Conservation (phyloP, 768 basidiomycete genomes). For the Naganishia friedmannii region DNA sequence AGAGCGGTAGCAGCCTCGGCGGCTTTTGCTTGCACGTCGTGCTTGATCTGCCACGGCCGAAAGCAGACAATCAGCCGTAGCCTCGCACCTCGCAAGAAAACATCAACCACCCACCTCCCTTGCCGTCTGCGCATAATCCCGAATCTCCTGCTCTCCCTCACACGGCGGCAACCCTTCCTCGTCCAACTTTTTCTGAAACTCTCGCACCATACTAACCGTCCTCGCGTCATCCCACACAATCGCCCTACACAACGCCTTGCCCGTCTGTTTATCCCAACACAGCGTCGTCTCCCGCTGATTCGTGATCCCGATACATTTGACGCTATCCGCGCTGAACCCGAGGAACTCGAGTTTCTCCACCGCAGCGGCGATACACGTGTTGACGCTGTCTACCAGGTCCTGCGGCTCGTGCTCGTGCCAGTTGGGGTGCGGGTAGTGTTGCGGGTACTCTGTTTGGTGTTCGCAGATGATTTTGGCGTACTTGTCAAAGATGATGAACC, state of each 20-base stretch:
- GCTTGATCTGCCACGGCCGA: background rate
- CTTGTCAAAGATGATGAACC: conserved; percentile 87
- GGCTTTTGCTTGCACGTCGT: conserved; percentile 13
- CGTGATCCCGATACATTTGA: conserved; percentile 94
- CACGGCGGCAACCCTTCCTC: conserved; percentile 61
- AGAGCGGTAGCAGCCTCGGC: background rate
- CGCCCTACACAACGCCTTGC: conserved; percentile 70
- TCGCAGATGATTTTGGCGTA: conserved; percentile 82
- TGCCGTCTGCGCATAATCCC: conserved; percentile 57
- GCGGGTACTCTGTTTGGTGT: conserved; percentile 88
- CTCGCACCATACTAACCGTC: conserved; percentile 78
- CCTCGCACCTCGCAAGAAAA: background rate
- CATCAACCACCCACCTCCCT: conserved; percentile 27
- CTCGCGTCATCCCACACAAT: conserved; percentile 96
- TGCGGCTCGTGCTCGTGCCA: conserved; percentile 94
- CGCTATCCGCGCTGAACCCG: conserved; percentile 70
- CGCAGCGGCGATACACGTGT: conserved; percentile 71
- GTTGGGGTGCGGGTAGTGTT: conserved; percentile 86
- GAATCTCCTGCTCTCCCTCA: conserved; percentile 67
- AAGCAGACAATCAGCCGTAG: conserved; percentile 2
- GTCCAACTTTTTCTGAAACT: conserved; percentile 69
- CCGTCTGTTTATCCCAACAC: conserved; percentile 85
- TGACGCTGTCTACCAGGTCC: conserved; percentile 73
- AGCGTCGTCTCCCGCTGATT: conserved; percentile 97
- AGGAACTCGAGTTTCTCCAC: conserved; percentile 66